Base-by-base conservation (phyloP, 352 stramenopile genomes). In the Phytophthora cactorum region DNA sequence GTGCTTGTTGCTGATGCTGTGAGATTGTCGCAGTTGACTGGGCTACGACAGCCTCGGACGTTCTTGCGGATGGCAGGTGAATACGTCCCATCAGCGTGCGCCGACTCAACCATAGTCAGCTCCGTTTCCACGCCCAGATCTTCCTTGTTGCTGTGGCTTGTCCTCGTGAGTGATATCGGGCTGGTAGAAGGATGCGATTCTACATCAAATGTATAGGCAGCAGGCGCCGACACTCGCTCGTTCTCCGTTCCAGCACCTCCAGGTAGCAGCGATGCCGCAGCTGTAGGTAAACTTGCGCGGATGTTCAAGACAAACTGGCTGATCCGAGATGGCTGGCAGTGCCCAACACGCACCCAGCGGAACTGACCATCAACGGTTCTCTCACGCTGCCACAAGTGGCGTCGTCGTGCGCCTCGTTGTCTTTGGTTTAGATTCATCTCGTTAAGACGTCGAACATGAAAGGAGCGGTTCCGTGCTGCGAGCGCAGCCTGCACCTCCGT, bases 341-440 rank as follows among this genome's bases (percentile, higher is more conserved):
- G 82, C 11, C 84, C 74, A 17, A 88, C 81, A 17, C 86, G 81
- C 17, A 92, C 82, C 87, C 87, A 95, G 27, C 87, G 85, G 63
- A 91, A 92, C 57, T 93, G 85, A 10, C 82, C 80, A 57, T 93
- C 83, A 5, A 79, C 69, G 1, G 71, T 89, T 70, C 85, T 88
- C 53, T 91, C 85, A 3, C 87, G 87, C 60, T 90, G 84, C 87
- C 87, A 95, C 22, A 95, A 66, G 46, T 92, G 88, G 6, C 87
- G 81, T 17, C 87, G 65, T n/a, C 83, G 70, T 4, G 87, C 87
- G 2, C 85, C 85, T 22, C 87, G 79, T 59, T 95, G 87, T 3
- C 85, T 75, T 66, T 93, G 87, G 56, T 84, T 95, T 29, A 95
- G 50, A 53, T 95, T 91, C 79, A 90, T 90, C 29, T 89, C 84